These are phyloP conservation scores for Podila epicladia DNA, from an alignment of 192 early-diverging fungal genomes.

Conservation along the genomic window DNA sequence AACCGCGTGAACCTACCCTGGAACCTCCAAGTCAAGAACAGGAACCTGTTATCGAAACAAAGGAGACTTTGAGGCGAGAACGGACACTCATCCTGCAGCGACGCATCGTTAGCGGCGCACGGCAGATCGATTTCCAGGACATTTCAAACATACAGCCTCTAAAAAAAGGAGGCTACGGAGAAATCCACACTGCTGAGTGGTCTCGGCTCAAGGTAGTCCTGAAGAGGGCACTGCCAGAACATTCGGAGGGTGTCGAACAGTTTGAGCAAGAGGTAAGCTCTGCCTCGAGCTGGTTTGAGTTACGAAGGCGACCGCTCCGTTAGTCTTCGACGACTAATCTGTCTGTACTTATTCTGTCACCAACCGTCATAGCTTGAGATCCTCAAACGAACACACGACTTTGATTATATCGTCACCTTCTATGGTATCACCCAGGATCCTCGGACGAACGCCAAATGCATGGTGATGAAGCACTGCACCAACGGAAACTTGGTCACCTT, in stretches of 20 bases:
- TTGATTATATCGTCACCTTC: conserved; percentile 44
- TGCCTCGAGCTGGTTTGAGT: neutral
- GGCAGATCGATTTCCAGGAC: conserved; percentile 35
- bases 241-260: conserved; percentile 26
- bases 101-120: conserved; percentile 15
- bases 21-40: neutral
- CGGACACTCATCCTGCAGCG: conserved; percentile 37
- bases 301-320: neutral
- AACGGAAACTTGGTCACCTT: conserved; percentile 47
- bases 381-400: conserved; percentile 45
- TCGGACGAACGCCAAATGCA: conserved; percentile 30
- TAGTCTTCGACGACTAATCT: too few species aligned
- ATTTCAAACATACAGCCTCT: conserved; percentile 35
- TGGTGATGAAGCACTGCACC: conserved; percentile 47
- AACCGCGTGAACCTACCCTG: neutral
- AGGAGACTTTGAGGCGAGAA: conserved; percentile 39
- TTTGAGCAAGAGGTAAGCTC: conserved; percentile 40
- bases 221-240: conserved; percentile 26
- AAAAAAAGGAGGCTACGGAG: conserved; percentile 41
- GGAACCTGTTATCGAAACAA: conserved; percentile 25
- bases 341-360: neutral
- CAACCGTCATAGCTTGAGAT: conserved; percentile 34
- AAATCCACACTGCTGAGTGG: conserved; percentile 48
- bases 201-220: conserved; percentile 39
- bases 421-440: conserved; percentile 45